These are phyloP conservation scores for Stenogyne calaminthoides DNA, from an alignment of 305 asterid genomes.

Conservation along the genomic window DNA sequence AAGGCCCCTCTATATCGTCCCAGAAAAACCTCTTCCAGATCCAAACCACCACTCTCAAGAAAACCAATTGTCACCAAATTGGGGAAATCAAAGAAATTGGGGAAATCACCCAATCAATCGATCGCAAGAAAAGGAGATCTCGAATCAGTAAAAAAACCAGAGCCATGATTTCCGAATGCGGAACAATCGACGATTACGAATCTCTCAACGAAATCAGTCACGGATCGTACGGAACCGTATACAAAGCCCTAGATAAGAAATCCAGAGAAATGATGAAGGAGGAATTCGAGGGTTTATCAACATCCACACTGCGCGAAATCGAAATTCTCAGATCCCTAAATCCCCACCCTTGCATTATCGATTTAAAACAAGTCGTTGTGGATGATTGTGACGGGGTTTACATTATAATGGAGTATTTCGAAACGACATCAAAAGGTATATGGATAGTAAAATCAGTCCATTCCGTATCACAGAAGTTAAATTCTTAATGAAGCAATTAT, in stretches of 20 bases:
- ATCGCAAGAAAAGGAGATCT: neutral
- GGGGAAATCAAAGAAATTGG: neutral
- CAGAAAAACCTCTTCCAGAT: neutral
- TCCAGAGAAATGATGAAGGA: conserved; percentile 12
- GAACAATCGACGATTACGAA: neutral
- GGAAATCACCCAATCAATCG: neutral
- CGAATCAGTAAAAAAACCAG: neutral
- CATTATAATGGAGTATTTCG: neutral
- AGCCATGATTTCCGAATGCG: neutral
- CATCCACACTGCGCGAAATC: neutral
- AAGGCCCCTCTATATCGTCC: neutral
- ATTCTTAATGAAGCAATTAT: neutral
- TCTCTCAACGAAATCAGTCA: neutral
- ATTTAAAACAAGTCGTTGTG: neutral
- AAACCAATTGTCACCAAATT: neutral
- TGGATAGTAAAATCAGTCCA: neutral
- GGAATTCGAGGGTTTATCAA: neutral
- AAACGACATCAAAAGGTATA: neutral
- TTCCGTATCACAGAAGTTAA: neutral
- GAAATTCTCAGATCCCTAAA: neutral
- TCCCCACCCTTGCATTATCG: neutral
- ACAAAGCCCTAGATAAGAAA: neutral
- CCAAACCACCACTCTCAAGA: neutral
- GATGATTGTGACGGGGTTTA: neutral
- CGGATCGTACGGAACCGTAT: neutral